phyloP scores from a whole-genome alignment of 139 green algal species.

The Chlorella sp. region DNA sequence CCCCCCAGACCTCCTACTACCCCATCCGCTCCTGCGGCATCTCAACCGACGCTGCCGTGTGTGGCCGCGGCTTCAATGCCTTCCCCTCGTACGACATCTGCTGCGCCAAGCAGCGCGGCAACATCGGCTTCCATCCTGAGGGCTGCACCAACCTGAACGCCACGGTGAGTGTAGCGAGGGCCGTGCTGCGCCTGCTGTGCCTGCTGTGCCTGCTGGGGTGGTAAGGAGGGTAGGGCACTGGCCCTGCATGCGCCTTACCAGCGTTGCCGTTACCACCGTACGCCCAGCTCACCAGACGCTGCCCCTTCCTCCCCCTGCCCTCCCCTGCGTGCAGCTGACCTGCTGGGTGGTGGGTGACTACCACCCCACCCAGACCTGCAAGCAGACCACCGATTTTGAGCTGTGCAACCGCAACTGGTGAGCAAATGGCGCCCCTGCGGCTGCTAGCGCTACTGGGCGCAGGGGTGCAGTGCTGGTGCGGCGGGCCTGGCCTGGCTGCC shows the following conservation, averaged over 20 bases:
- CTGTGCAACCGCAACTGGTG: constrained; percentile 33
- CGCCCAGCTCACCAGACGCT: neutral
- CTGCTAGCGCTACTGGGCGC: too few relatives aligned
- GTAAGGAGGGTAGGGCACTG: too few relatives aligned
- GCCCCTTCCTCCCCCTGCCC: neutral
- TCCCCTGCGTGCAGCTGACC: neutral
- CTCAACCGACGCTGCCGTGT: neutral
- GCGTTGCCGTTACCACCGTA: neutral
- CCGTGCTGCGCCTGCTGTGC: neutral
- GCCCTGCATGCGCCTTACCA: too few relatives aligned
- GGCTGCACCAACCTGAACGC: neutral
- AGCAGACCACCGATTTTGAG: constrained; percentile 11
- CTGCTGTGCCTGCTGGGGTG: constrained; percentile 15
- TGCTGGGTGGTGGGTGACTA: constrained; percentile 30
- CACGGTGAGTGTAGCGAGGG: too few relatives aligned
- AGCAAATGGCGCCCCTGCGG: too few relatives aligned
- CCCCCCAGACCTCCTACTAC: neutral
- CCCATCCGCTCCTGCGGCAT: neutral
- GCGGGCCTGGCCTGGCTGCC: too few relatives aligned
- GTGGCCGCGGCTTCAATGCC: constrained; percentile 2
- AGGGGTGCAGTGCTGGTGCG: too few relatives aligned
- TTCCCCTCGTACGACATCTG: neutral
- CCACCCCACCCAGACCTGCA: constrained; percentile 20
- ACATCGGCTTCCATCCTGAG: neutral
- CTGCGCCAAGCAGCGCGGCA: neutral